Base-by-base conservation (phyloP, 768 basidiomycete genomes). In the Phallus indusiatus region DNA sequence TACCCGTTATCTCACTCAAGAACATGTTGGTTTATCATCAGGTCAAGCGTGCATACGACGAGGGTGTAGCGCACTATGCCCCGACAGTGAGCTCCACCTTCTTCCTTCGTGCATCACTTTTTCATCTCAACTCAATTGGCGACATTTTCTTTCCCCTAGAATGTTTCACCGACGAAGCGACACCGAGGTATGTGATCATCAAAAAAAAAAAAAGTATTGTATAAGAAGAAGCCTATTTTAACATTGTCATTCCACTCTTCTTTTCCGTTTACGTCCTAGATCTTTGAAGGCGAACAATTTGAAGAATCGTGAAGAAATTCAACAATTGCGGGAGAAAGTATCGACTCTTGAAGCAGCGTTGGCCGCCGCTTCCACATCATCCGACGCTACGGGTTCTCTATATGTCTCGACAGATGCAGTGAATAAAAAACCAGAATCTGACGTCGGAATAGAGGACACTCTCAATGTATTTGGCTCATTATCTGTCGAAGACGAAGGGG, bases 101-200 rank as follows among this genome's bases (percentile, higher is more conserved):
- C 20, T 14, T 18, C 9, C 37, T 20, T 6, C 7, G 37, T 46
- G 8, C n/a, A 18, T 5, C 33, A 10, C 9, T 21, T 28, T 47
- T 33, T n/a, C n/a, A n/a, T n/a, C 20, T 16, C 5, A 56, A 14
- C n/a, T 42, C 2, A 42, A 42, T 12, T 42, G 42, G 42, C 42
- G 28, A 7, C 28, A 28, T 48, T 24, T 14, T 24, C 3, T n/a
- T 18, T 14, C 5, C 5, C 24, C 22, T 22, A 56, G 55, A 56
- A 56, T 56, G 55, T 47, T 56, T 56, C 47, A 56, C 55, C 2
- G 55, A 56, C 11, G 47, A 56, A 56, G 46, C 55, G 21, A 56
- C 55, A 11, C 55, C 55, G 12, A 56, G 55, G 55, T 51, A 16
- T 20, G 50, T 51, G 14, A 34, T 20, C 46, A 48, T n/a, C 42